Conservation (phyloP, 1,284 basidiomycete genomes). For the Heterobasidion irregulare region DNA sequence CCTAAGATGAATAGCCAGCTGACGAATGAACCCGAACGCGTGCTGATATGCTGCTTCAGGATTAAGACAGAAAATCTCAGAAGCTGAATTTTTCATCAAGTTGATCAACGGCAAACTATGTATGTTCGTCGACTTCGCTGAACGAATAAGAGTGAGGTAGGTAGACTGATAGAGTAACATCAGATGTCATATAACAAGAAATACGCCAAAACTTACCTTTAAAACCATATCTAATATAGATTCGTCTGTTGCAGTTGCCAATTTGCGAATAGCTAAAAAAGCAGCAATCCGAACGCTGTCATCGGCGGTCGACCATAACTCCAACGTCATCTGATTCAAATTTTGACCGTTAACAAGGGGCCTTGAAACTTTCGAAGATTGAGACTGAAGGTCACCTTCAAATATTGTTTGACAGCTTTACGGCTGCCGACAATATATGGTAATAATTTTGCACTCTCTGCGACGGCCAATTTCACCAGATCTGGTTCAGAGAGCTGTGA, state of each 20-base stretch:
- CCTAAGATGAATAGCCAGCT: conserved; percentile 89
- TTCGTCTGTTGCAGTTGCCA: conserved; percentile 77
- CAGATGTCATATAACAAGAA: background rate
- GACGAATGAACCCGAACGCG: conserved; percentile 94
- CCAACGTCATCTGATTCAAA: conserved; percentile 58
- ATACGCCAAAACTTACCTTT: conserved; percentile 47
- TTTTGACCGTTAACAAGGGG: background rate
- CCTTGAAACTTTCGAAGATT: background rate
- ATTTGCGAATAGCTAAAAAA: conserved; percentile 79
- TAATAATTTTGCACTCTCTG: conserved; percentile 79
- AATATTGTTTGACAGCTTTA: conserved; percentile 76
- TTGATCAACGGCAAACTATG: conserved; percentile 93
- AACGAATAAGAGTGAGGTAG: conserved; percentile 80
- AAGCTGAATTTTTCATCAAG: conserved; percentile 97
- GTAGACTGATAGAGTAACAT: conserved; percentile 47
- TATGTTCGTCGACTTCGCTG: conserved; percentile 74
- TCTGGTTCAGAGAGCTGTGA: conserved; percentile 69
- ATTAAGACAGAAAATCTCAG: conserved; percentile 82
- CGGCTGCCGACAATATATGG: conserved; percentile 82
- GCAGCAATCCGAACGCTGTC: conserved; percentile 85
- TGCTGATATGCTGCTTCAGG: conserved; percentile 82
- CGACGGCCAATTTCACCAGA: conserved; percentile 64
- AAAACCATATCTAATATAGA: conserved; percentile 81
- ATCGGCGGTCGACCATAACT: conserved; percentile 75
- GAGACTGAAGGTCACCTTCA: conserved; percentile 49